These are phyloP conservation scores for Candida schatavii DNA, from an alignment of 805 yeast genomes.

Conservation along the genomic window DNA sequence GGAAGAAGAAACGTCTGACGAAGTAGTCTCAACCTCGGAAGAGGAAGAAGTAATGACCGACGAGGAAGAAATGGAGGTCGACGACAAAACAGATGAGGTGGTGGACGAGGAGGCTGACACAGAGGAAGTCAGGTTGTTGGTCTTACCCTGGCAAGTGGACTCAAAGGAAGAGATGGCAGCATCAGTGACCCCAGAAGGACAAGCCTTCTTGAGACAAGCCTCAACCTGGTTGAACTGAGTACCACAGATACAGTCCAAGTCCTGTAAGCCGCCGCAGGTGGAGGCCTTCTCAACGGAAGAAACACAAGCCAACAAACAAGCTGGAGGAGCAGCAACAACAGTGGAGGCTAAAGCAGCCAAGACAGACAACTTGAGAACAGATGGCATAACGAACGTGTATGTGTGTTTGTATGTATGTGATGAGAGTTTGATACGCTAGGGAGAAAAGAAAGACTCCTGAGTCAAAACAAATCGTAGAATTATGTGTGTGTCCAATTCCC, in stretches of 20 bases:
- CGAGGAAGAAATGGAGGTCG: slow-evolving; percentile 20
- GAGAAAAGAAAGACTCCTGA: no score
- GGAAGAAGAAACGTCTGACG: slow-evolving; percentile 27
- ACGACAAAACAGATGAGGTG: slow-evolving; percentile 23
- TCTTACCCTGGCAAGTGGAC: slow-evolving; percentile 47
- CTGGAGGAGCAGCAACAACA: slow-evolving; percentile 78
- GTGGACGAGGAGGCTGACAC: slow-evolving; percentile 22
- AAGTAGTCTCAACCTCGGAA: slow-evolving; percentile 29
- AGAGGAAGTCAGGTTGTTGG: slow-evolving; percentile 23
- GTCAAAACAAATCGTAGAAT: no score
- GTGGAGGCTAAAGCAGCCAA: slow-evolving; percentile 42
- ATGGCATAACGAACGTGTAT: slow-evolving; percentile 10
- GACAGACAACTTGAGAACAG: slow-evolving; percentile 22
- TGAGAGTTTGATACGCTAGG: no score
- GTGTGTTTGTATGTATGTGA: no score
- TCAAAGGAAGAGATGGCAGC: slow-evolving; percentile 61
- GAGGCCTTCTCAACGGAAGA: slow-evolving; percentile 61
- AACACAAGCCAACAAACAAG: slow-evolving; percentile 88
- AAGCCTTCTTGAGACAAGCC: slow-evolving; percentile 60
- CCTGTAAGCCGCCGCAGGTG: slow-evolving; percentile 56
- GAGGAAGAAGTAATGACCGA: slow-evolving; percentile 27
- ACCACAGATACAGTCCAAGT: slow-evolving; percentile 67
- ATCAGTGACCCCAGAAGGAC: slow-evolving; percentile 63
- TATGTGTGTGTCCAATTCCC: no score
- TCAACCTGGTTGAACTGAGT: slow-evolving; percentile 51